Base-by-base conservation (phyloP, 2,329 filamentous ascomycete species). In the Xylariaceae sp. region DNA sequence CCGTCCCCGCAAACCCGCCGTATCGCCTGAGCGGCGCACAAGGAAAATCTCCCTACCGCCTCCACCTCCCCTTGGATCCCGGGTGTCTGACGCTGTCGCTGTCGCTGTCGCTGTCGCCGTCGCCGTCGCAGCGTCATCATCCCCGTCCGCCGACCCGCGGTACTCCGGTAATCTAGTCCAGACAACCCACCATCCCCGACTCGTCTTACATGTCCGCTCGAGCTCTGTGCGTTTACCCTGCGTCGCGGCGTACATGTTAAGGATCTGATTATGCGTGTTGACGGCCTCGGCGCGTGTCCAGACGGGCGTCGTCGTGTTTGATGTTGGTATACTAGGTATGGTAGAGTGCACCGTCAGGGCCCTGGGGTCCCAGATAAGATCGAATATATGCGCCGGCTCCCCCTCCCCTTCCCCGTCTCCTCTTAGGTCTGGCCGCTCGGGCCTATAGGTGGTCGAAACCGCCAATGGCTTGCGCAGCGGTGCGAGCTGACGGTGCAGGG, bases 171-270 rank as follows among this genome's bases (percentile, higher is more conserved):
- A 71, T 29, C 81, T 74, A 47, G 77, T 83, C 84, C 84, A 87
- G 30, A 86, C 82, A 32, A 87, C 75, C 84, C 85, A 87, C 82
- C 84, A 87, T 1, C 83, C 84, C 35, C 83, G 78, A 45, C 74
- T 81, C 3, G 84, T 87, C 73, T 87, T 86, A 63, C 79, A 81
- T 1, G 83, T 86, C 26, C 81, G 75, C 66, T 87, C 84, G 3
- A 80, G 66, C 56, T 81, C 79, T 3, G 70, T 68, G 12, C 62
- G 60, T 37, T 74, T 68, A 2, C 65, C 68, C 4, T 76, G 72
- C 2, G 79, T 80, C 6, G 73, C 67, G 19, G 72, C 70, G 60
- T 81, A 79, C 6, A 81, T 76, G 62, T 79, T 80, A 31, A 88
- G 74, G 8, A 87, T 76, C 61, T 87, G 82, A 54, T 79, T 77